Base-by-base conservation (phyloP, 2,329 filamentous ascomycete genomes). In the Arthrinium phaeospermum region DNA sequence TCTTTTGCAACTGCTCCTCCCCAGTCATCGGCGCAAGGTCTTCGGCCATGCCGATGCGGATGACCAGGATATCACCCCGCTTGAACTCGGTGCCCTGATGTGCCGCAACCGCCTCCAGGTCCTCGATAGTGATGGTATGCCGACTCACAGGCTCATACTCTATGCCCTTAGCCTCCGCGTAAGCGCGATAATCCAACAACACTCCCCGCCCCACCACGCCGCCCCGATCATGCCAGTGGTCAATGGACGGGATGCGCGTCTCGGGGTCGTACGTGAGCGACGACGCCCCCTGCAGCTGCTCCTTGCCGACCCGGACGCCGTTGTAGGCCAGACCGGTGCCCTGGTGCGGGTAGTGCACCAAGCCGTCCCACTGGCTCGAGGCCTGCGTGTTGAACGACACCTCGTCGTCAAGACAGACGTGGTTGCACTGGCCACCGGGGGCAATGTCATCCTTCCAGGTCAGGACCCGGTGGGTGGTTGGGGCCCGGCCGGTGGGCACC, bases 41-140 rank as follows among this genome's bases (percentile, higher is more conserved):
- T 7, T 82, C 81, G 0, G 77, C 74, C 0, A 81, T 75, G 12
- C 88, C 89, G 0, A 85, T 85, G 34, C 88, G 85, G 61, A 91
- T 82, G 74, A 91, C 84, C 57, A 91, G 81, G 44, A 91, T 88
- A 72, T 91, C 89, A 19, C 89, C 89, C 4, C 78, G 77, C 7
- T 79, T 81, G 57, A 89, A 83, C 1, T 80, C 78, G 0, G 84
- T 82, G 27, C 82, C 81, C 75, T 88, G 83, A 57, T 81, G 81
- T 71, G 79, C 77, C 0, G 85, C 85, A 12, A 89, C 82, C 34
- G 82, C 79, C 68, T 85, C 78, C 1, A 90, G 79, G 1, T 81
- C 79, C 0, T 79, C 78, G 0, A 86, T 77, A 0, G 86, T 81
- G 69, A 91, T 88, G 1, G 80, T 76, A 8, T 80, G 80, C 0